phyloP scores from a whole-genome alignment of 768 basidiomycete species.

The Fomitopsis pulvina region DNA sequence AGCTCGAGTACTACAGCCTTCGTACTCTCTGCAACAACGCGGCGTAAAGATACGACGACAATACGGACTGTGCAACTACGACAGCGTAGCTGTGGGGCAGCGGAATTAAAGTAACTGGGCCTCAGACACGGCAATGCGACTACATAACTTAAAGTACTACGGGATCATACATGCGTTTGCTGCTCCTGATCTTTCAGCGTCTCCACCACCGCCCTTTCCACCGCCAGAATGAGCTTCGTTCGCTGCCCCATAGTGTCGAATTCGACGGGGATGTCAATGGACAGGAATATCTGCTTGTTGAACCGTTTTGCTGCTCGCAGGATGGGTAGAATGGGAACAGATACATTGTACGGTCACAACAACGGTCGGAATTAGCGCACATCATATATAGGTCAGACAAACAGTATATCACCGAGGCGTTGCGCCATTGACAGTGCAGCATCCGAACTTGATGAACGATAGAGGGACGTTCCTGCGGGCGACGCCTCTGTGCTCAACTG shows the following conservation, averaged over 20 bases:
- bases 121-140: too few relatives aligned
- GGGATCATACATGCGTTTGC: not conserved
- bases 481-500: conserved; percentile 17
- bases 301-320: conserved; percentile 50
- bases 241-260: conserved; percentile 40
- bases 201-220: conserved; percentile 55
- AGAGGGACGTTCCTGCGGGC: conserved; percentile 54
- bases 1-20: not conserved
- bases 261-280: conserved; percentile 47
- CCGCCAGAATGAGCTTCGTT: conserved; percentile 40
- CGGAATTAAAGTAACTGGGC: too few relatives aligned
- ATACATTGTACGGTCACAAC: conserved; percentile 6
- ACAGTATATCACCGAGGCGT: conserved; percentile 56
- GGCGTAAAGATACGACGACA: too few relatives aligned
- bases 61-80: too few relatives aligned
- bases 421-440: conserved; percentile 68
- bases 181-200: conserved; percentile 27
- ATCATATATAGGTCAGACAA: conserved; percentile 7
- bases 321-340: conserved; percentile 1
- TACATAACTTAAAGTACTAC: too few relatives aligned
- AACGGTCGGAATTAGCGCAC: conserved; percentile 13
- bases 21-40: not conserved
- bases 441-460: conserved; percentile 56
- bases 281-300: conserved; percentile 64
- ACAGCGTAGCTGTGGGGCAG: too few relatives aligned